Evolutionary conservation across 768 basidiomycete genomes (phyloP).

Genomic region (Hydnomerulius pinastri): DNA sequence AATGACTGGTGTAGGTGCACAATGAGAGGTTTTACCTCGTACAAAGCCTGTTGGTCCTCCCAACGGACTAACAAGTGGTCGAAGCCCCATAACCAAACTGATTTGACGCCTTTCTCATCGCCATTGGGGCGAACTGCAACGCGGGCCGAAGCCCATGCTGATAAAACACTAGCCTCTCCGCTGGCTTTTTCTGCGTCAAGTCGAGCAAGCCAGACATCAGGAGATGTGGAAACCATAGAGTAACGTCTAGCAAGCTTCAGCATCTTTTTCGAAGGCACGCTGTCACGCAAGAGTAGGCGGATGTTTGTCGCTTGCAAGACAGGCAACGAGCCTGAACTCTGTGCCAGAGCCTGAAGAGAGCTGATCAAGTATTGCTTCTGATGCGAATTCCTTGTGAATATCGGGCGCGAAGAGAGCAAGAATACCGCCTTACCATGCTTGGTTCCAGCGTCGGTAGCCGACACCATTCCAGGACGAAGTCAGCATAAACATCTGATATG

Average conservation of each 20-base stretch:
- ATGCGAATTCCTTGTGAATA: background rate
- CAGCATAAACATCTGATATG: slow-evolving; percentile 39
- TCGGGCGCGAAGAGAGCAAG: background rate
- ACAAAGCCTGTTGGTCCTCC: slow-evolving; percentile 23
- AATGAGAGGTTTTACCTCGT: slow-evolving; percentile 34
- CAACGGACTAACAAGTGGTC: slow-evolving; percentile 19
- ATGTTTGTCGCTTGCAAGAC: slow-evolving; percentile 39
- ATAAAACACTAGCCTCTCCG: slow-evolving; percentile 25
- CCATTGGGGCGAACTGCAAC: slow-evolving; percentile 27
- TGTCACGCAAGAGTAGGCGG: slow-evolving; percentile 31
- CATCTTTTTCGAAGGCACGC: slow-evolving; percentile 34
- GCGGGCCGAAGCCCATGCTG: slow-evolving; percentile 50
- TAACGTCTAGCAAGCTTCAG: slow-evolving; percentile 48
- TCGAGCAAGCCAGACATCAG: slow-evolving; percentile 54
- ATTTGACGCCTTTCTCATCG: slow-evolving; percentile 29
- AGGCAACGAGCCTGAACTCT: slow-evolving; percentile 19
- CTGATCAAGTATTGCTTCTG: slow-evolving; percentile 59
- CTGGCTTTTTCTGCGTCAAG: slow-evolving; percentile 45
- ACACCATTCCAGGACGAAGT: slow-evolving; percentile 53
- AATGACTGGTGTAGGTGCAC: background rate
- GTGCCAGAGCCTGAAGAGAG: slow-evolving; percentile 42
- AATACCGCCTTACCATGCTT: slow-evolving; percentile 31
- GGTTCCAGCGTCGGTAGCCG: slow-evolving; percentile 28
- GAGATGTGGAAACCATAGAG: slow-evolving; percentile 39
- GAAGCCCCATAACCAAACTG: slow-evolving; percentile 61